Evolutionary conservation across 495 filamentous ascomycete species (phyloP), one percentile per base, ranked within the genome.

Genomic region (Trichodelitschia bisporula): DNA sequence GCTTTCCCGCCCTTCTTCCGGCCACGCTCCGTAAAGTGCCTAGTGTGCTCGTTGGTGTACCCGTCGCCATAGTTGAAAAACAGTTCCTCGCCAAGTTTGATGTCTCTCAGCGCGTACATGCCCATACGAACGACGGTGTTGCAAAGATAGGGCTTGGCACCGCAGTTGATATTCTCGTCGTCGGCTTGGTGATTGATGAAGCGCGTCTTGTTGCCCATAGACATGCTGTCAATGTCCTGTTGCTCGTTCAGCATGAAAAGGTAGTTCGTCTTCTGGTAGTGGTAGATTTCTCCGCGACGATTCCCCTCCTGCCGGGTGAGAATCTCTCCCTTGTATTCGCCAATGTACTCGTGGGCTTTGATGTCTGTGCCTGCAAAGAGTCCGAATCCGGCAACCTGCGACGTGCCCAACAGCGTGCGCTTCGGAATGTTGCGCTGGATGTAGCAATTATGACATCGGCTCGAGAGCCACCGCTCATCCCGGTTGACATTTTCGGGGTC

Each of bases 291-390:
- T 17, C 64, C 65, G 10, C 74, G 59, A 1, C 74, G 60, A 4
- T 73, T 65, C 0, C 61, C 61, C 43, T 79, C 73, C 18, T 59
- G 54, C 19, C 57, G 54, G 1, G 64, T 65, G 20, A 77, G 64
- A 4, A 77, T 51, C 38, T 79, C 74, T 15, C 74, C 74, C 16
- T 64, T 65, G 41, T 80, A 78, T 44, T 80, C 74, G 15, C 71
- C 68, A 14, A 80, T 43, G 38, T 64, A 76, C 18, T 66, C 62
- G 18, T 63, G 59, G 32, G 56, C 54, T 14, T 55, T 55, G 13
- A 73, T 58, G 20, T 64, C 44, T 41, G 77, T 70, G 3, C 61
- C 66, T 3, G 62, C 51, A 32, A 66, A 78, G 0, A 77, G 52
- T 2, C 73, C 73, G 29, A 69, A 72, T 0, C 73, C 73, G 14